These are phyloP conservation scores for Aureobasidium sp. DNA, from an alignment of 2,329 filamentous ascomycete species.

Conservation along the genomic window DNA sequence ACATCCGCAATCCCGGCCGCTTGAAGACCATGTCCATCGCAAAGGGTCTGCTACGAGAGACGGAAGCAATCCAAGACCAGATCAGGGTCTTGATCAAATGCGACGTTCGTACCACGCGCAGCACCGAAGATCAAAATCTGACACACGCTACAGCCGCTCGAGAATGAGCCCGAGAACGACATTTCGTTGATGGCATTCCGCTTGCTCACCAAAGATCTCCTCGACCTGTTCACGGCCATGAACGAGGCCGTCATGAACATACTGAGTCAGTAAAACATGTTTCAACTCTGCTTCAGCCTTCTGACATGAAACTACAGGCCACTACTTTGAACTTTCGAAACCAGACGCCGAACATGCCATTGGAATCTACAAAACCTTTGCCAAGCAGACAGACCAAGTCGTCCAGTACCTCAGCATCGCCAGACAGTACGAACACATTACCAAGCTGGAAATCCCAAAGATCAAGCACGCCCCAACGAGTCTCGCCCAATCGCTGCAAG, in stretches of 20 bases:
- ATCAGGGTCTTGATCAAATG: conserved; percentile 80
- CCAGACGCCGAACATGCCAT: conserved; percentile 88
- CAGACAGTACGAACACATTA: conserved; percentile 84
- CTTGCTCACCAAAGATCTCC: conserved; percentile 78
- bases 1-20: conserved; percentile 63
- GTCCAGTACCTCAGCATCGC: conserved; percentile 85
- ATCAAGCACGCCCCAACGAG: conserved; percentile 95
- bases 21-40: conserved; percentile 83
- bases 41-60: conserved; percentile 86
- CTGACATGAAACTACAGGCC: conserved; percentile 50
- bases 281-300: background rate
- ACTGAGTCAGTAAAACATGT: conserved; percentile 56
- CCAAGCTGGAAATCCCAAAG: conserved; percentile 88
- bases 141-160: conserved; percentile 57
- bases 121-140: background rate
- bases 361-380: conserved; percentile 86
- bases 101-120: conserved; percentile 55
- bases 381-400: conserved; percentile 84
- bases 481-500: conserved; percentile 79
- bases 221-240: conserved; percentile 87
- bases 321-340: conserved; percentile 98
- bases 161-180: conserved; percentile 87
- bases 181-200: conserved; percentile 93
- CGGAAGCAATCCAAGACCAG: conserved; percentile 82
- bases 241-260: conserved; percentile 98